Evolutionary conservation across 2,329 filamentous ascomycete genomes (phyloP).

Genomic region (Penicillium aurantiogriseum): DNA sequence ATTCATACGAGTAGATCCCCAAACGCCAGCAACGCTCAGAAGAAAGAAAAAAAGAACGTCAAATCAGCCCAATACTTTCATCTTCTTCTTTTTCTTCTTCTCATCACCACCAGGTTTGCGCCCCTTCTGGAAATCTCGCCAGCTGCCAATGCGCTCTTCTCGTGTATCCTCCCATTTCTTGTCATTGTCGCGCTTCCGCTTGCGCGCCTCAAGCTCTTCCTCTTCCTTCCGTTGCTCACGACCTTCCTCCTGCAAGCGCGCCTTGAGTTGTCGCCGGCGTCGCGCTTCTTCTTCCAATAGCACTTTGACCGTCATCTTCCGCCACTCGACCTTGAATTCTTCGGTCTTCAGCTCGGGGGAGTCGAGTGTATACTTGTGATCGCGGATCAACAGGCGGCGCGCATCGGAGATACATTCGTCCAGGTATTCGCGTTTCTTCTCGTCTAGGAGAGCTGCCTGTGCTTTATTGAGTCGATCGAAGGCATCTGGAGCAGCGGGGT

Average conservation of each 20-base stretch:
- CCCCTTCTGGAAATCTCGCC: slow-evolving; percentile 83
- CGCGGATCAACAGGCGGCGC: slow-evolving; percentile 88
- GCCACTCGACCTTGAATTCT: slow-evolving; percentile 81
- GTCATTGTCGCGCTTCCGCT: slow-evolving; percentile 86
- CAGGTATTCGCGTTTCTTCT: slow-evolving; percentile 80
- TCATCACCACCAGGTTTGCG: slow-evolving; percentile 55
- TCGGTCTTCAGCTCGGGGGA: slow-evolving; percentile 77
- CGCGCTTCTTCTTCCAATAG: slow-evolving; percentile 90
- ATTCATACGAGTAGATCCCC: not conserved
- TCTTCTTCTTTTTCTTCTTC: slow-evolving; percentile 60
- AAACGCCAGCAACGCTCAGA: slow-evolving; percentile 6
- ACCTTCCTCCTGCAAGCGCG: slow-evolving; percentile 94
- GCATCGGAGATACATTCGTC: slow-evolving; percentile 97
- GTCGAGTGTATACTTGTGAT: slow-evolving; percentile 90
- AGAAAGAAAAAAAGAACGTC: not conserved
- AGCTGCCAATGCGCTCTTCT: slow-evolving; percentile 88
- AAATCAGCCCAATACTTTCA: slow-evolving; percentile 49
- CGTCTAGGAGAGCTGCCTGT: slow-evolving; percentile 85
- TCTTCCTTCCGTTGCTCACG: slow-evolving; percentile 82
- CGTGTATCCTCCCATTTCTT: slow-evolving; percentile 92
- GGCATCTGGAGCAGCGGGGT: slow-evolving; percentile 85
- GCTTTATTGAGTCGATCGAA: slow-evolving; percentile 97
- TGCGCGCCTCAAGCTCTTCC: slow-evolving; percentile 75
- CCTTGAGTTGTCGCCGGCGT: slow-evolving; percentile 79
- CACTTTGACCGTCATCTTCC: slow-evolving; percentile 83